Evolutionary conservation across 2,329 filamentous ascomycete genomes (phyloP).

Genomic region (Pezicula radicicola): DNA sequence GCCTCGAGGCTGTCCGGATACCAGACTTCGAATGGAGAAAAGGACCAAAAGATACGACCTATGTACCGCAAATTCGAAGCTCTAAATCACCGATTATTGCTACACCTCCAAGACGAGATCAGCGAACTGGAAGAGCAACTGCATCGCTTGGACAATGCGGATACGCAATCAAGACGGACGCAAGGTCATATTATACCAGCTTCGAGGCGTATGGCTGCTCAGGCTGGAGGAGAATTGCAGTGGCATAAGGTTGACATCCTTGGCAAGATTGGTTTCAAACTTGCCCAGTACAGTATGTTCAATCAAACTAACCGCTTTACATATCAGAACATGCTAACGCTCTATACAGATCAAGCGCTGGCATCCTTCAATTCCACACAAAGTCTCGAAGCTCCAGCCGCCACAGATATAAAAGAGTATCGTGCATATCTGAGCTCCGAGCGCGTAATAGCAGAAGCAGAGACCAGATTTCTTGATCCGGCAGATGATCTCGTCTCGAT

Average conservation of each 20-base stretch:
- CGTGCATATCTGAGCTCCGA: slow-evolving; percentile 52
- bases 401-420: slow-evolving; percentile 49
- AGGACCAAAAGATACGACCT: slow-evolving; percentile 38
- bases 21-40: slow-evolving; percentile 14
- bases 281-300: slow-evolving; percentile 63
- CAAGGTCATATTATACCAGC: slow-evolving; percentile 46
- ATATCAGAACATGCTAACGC: background rate
- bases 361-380: slow-evolving; percentile 53
- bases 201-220: slow-evolving; percentile 51
- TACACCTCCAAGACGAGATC: slow-evolving; percentile 85
- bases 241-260: slow-evolving; percentile 59
- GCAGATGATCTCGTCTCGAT: slow-evolving; percentile 27
- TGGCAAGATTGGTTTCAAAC: slow-evolving; percentile 61
- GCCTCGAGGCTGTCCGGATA: slow-evolving; percentile 48
- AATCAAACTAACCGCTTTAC: background rate
- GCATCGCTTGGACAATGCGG: slow-evolving; percentile 59
- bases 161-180: slow-evolving; percentile 39
- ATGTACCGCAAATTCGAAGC: slow-evolving; percentile 82
- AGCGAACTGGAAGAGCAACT: slow-evolving; percentile 78
- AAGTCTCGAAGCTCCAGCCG: slow-evolving; percentile 43
- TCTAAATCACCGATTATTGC: slow-evolving; percentile 76
- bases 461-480: slow-evolving; percentile 35
- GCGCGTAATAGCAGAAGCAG: slow-evolving; percentile 53
- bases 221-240: slow-evolving; percentile 53
- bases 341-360: slow-evolving; percentile 51